Conservation (phyloP, 2,329 filamentous ascomycete genomes). For the Emericellopsis atlantica region DNA sequence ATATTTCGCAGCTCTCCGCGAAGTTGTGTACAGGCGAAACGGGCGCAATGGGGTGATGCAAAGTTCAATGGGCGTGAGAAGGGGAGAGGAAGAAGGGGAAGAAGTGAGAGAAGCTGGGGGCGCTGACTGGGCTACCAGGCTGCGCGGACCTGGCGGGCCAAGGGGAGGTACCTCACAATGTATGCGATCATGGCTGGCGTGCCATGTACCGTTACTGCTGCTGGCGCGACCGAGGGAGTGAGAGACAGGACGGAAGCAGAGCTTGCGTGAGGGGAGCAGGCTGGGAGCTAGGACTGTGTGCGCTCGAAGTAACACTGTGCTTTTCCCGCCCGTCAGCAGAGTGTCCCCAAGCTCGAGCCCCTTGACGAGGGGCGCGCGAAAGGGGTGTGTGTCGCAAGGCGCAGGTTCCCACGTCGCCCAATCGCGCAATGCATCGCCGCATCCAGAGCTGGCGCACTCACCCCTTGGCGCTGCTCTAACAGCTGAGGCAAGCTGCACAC, state of each 20-base stretch:
- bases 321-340: too few species aligned
- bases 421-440: too few species aligned
- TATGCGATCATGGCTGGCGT: not conserved
- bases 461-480: too few species aligned
- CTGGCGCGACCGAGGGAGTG: not conserved
- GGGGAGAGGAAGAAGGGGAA: not conserved
- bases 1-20: not conserved
- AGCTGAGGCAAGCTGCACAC: too few species aligned
- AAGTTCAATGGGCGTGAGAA: not conserved
- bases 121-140: not conserved
- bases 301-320: too few species aligned
- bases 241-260: slow-evolving; percentile 1
- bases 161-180: not conserved
- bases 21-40: not conserved
- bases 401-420: too few species aligned
- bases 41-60: not conserved
- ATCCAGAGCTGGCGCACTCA: too few species aligned
- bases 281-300: too few species aligned
- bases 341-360: too few species aligned
- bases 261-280: not conserved
- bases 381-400: too few species aligned
- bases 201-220: not conserved
- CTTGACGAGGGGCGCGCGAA: too few species aligned
- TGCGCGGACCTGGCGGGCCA: not conserved
- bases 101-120: not conserved